Evolutionary conservation across 257 asterid genomes (phyloP).

Genomic region (Buddleja alternifolia): DNA sequence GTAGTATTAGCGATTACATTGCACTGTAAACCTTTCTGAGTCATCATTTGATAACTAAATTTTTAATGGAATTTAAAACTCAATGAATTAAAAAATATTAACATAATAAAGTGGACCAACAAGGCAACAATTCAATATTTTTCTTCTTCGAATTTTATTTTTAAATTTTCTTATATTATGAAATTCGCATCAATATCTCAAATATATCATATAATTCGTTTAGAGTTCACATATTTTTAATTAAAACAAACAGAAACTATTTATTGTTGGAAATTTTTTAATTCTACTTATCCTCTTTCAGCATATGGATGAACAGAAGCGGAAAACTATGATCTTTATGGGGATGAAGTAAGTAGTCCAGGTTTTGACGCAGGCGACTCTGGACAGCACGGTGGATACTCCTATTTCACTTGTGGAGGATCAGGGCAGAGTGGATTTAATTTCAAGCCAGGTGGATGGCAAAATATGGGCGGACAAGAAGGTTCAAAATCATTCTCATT

Average conservation of each 20-base stretch:
- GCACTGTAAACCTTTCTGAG: constrained; percentile 69
- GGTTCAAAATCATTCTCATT: constrained; percentile 82
- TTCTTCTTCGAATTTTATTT: too few species aligned
- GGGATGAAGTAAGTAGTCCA: constrained; percentile 80
- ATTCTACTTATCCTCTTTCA: constrained; percentile 39
- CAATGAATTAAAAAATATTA: too few species aligned
- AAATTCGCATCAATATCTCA: too few species aligned
- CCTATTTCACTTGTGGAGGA: constrained; percentile 71
- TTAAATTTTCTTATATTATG: too few species aligned
- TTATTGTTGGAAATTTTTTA: too few species aligned
- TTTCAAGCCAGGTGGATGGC: constrained; percentile 75
- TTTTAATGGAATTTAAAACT: too few species aligned
- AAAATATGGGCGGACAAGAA: constrained; percentile 81
- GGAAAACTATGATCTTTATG: constrained; percentile 93
- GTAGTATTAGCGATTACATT: constrained; percentile 85
- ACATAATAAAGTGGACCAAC: too few species aligned
- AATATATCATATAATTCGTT: too few species aligned
- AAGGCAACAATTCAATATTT: too few species aligned
- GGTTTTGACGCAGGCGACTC: constrained; percentile 64
- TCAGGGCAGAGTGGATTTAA: constrained; percentile 80
- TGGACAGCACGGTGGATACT: constrained; percentile 61
- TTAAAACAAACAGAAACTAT: too few species aligned
- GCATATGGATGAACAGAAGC: constrained; percentile 95
- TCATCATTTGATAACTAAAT: too few species aligned
- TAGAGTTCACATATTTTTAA: too few species aligned